Evolutionary conservation across 1,284 basidiomycete genomes (phyloP).

Genomic region (Ganoderma boninense): DNA sequence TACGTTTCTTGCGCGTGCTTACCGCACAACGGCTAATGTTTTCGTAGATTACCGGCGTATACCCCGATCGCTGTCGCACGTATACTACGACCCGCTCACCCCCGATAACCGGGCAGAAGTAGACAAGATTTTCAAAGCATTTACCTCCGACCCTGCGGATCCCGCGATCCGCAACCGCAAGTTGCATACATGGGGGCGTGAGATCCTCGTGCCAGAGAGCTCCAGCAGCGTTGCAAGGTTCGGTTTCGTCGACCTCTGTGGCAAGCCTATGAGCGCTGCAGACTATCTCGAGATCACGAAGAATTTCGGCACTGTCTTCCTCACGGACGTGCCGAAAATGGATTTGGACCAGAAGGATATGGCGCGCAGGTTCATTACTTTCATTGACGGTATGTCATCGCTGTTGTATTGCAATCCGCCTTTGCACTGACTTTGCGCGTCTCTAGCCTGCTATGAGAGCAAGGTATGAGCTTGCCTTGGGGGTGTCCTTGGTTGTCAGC

Average conservation of each 20-base stretch:
- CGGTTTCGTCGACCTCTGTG: constrained; percentile 89
- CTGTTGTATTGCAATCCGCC: background rate
- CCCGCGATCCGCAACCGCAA: constrained; percentile 72
- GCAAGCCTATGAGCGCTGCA: constrained; percentile 89
- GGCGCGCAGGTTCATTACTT: constrained; percentile 96
- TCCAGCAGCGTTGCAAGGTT: constrained; percentile 87
- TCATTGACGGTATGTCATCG: constrained; percentile 82
- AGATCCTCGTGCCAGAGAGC: constrained; percentile 82
- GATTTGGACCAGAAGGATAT: constrained; percentile 89
- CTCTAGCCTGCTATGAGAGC: constrained; percentile 88
- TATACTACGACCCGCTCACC: constrained; percentile 88
- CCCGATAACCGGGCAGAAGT: constrained; percentile 75
- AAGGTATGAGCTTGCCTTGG: constrained; percentile 55
- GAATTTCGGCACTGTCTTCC: constrained; percentile 88
- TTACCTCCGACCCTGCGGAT: constrained; percentile 62
- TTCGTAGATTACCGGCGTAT: constrained; percentile 89
- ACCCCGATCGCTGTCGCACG: constrained; percentile 89
- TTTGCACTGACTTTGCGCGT: constrained; percentile 11
- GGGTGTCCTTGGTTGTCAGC: background rate
- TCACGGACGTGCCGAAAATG: constrained; percentile 91
- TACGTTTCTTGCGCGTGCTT: constrained; percentile 43
- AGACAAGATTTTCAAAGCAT: constrained; percentile 82
- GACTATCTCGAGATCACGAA: constrained; percentile 97
- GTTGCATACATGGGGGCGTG: constrained; percentile 90
- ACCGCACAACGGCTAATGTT: constrained; percentile 41